phyloP scores from a whole-genome alignment of 208 protist species.

The Trypanosoma cruzi region DNA sequence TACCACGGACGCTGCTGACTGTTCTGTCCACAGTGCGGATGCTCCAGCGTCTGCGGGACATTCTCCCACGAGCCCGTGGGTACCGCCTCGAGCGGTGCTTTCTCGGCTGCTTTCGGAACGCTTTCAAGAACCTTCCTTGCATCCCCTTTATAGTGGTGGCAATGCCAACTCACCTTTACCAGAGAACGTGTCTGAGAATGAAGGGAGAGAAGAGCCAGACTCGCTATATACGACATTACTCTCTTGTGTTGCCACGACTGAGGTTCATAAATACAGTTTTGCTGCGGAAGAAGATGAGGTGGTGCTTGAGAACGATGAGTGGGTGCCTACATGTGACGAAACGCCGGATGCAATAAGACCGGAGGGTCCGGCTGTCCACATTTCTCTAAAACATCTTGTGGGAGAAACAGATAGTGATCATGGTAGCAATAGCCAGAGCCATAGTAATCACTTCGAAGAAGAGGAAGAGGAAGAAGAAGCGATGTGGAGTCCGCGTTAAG shows the following conservation, averaged over 20 bases:
- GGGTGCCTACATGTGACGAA: too few relatives aligned
- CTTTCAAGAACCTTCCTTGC: slow-evolving; percentile 1
- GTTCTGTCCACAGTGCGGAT: neutral
- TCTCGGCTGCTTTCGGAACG: slow-evolving; percentile 13
- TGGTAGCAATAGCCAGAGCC: neutral
- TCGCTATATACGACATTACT: neutral
- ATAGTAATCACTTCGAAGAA: neutral
- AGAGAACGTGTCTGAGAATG: neutral
- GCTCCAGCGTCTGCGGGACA: neutral
- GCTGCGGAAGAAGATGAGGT: neutral
- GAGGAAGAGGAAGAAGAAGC: too few relatives aligned
- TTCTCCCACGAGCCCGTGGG: neutral
- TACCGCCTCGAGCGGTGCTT: neutral
- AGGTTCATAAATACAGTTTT: neutral
- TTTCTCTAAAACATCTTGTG: neutral
- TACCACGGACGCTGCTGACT: neutral
- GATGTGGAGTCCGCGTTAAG: too few relatives aligned
- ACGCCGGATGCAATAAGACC: neutral
- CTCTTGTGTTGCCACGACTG: neutral
- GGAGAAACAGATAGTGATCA: slow-evolving; percentile 1
- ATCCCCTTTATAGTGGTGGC: neutral
- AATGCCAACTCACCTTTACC: neutral
- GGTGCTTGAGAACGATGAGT: neutral
- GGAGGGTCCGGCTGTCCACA: neutral
- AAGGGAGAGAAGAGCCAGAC: neutral